phyloP scores from a whole-genome alignment of 2,329 filamentous ascomycete genomes.

The Gyromitra esculenta region DNA sequence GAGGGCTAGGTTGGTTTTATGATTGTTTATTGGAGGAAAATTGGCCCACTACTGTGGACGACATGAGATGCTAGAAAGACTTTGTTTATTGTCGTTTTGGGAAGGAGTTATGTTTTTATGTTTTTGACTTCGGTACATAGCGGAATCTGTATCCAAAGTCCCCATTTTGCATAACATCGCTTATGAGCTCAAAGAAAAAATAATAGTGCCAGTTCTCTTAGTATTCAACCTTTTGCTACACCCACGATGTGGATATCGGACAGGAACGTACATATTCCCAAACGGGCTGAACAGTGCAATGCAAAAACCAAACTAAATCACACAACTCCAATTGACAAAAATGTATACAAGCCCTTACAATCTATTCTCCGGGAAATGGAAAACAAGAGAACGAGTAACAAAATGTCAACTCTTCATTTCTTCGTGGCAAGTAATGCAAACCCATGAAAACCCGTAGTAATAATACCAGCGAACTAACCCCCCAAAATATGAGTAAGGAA shows the following conservation, averaged over 20 bases:
- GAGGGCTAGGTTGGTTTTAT: conserved; percentile 13
- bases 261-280: conserved; percentile 22
- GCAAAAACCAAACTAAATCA: conserved; percentile 4
- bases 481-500: conserved; percentile 39
- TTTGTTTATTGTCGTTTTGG: conserved; percentile 40
- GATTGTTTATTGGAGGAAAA: conserved; percentile 21
- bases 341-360: conserved; percentile 4
- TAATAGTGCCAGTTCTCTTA: conserved; percentile 20
- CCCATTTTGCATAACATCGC: neutral
- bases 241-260: conserved; percentile 8
- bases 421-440: conserved; percentile 42
- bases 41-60: neutral
- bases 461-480: conserved; percentile 33
- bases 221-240: conserved; percentile 10
- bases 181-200: conserved; percentile 9
- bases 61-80: neutral
- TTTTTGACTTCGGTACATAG: conserved; percentile 25
- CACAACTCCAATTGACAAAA: conserved; percentile 20
- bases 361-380: conserved; percentile 9
- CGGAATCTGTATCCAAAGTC: conserved; percentile 5
- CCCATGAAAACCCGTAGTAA: conserved; percentile 39
- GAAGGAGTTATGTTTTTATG: conserved; percentile 21
- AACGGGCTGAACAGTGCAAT: conserved; percentile 16
- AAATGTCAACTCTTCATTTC: conserved; percentile 39
- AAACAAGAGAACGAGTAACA: conserved; percentile 26